These are phyloP conservation scores for Leccinum truebloodii DNA, from an alignment of 768 basidiomycete species.

Conservation along the genomic window DNA sequence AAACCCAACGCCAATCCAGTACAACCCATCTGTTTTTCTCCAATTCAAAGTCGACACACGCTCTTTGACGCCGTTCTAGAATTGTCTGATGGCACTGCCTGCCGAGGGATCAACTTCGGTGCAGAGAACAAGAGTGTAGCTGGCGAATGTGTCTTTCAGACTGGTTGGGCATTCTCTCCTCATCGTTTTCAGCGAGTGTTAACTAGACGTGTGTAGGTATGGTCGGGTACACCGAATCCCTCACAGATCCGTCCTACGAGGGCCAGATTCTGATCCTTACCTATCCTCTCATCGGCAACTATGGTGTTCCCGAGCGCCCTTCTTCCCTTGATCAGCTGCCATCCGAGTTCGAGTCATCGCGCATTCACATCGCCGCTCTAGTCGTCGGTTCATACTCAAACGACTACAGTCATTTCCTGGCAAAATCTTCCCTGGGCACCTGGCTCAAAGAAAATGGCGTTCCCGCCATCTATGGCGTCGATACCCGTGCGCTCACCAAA, in stretches of 20 bases:
- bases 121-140: constrained; percentile 87
- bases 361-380: constrained; percentile 91
- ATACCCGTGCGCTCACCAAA: constrained; percentile 97
- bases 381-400: constrained; percentile 93
- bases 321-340: constrained; percentile 56
- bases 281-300: constrained; percentile 96
- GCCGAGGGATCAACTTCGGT: constrained; percentile 90
- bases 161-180: constrained; percentile 59
- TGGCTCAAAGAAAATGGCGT: constrained; percentile 97
- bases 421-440: constrained; percentile 77
- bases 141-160: constrained; percentile 99
- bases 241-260: constrained; percentile 98
- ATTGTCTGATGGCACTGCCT: constrained; percentile 86
- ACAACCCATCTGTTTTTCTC: constrained; percentile 37
- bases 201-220: constrained; percentile 63
- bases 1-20: constrained; percentile 35
- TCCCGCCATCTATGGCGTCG: constrained; percentile 94
- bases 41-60: constrained; percentile 23
- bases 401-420: constrained; percentile 94
- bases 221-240: constrained; percentile 98
- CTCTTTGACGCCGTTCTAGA: constrained; percentile 74
- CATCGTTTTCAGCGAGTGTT: constrained; percentile 12
- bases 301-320: constrained; percentile 85
- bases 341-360: constrained; percentile 87
- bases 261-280: constrained; percentile 97